A percentile compares a stretch with the other conserved stretches of the same genome.
Evolutionary conservation across 2,329 filamentous ascomycete genomes (phyloP).

Genomic region (Escovopsis sp.): DNA sequence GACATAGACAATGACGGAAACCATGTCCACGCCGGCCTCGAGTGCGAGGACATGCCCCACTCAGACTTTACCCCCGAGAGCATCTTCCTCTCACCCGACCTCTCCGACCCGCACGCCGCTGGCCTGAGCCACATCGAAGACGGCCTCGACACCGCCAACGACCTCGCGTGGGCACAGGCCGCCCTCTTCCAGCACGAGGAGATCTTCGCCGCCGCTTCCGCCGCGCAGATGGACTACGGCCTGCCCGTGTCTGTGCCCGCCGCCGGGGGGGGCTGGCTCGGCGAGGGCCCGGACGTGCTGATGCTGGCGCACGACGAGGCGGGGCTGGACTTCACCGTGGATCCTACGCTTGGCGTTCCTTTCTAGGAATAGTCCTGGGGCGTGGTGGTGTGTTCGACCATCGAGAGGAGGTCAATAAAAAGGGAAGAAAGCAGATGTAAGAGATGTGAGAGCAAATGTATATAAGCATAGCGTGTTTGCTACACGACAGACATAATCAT

Average conservation of each 20-base stretch:
- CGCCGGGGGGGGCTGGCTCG: constrained; percentile 21
- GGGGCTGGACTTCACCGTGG: constrained; percentile 14
- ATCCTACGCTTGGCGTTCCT: constrained; percentile 15
- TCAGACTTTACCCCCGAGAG: no score
- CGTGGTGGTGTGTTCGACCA: no score
- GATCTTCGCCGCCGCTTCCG: constrained; percentile 15
- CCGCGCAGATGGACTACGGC: constrained; percentile 17
- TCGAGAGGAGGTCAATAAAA: neutral
- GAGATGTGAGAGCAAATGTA: constrained; percentile 1
- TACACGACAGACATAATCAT: neutral
- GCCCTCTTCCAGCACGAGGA: constrained; percentile 13
- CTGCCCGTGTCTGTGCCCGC: constrained; percentile 18
- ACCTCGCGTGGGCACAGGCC: constrained; percentile 12
- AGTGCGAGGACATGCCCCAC: no score
- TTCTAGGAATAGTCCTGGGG: no score
- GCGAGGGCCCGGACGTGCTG: constrained; percentile 30
- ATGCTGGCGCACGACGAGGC: constrained; percentile 19
- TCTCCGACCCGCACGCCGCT: constrained; percentile 8
- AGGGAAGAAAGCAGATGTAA: neutral
- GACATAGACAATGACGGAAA: no score
- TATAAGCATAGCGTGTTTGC: no score
- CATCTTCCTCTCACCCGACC: constrained; percentile 7
- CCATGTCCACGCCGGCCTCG: no score
- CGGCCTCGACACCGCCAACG: constrained; percentile 5
- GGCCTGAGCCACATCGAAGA: constrained; percentile 10